Evolutionary conservation across 352 stramenopile genomes (phyloP), one percentile per base, ranked within the genome.

Genomic region (Pythium biforme): DNA sequence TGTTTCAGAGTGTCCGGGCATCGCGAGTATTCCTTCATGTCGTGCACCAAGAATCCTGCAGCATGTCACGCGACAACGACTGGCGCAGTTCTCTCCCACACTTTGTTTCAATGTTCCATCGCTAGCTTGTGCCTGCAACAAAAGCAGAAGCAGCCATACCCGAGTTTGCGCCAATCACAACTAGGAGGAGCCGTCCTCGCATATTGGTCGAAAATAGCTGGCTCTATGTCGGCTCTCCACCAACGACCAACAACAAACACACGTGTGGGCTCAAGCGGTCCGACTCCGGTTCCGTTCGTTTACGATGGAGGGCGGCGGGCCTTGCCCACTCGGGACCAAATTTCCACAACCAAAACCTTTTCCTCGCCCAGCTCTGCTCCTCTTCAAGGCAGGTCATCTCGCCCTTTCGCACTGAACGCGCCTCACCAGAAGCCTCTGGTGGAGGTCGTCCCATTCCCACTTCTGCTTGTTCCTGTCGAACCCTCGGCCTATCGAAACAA

Each of bases 381-480:
- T 17, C 31, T 46, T 47, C 20, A 47, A 34, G 55, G 15, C 7
- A 62, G 53, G 67, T 74, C 68, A 71, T 68, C 59, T 58, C 63
- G 47, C 62, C 59, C 39, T 59, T 56, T 69, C 58, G 29, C 58
- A 62, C 46, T 66, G 59, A 53, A 65, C 58, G 46, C 37, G 22
- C 47, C 26, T 54, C 47, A 22, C 45, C 51, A 43, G 29, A 34
- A 52, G 27, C 31, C 22, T 9, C 5, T 22, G 17, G 41, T 43
- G 12, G 31, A 61, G 46, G 68, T 74, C 62, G 68, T 71, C 58
- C 68, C 58, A 71, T 71, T 74, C 55, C 31, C 25, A 46, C 40
- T 62, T 69, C 70, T 75, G 55, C 60, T 39, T 75, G 68, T 75
- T 75, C 68, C 68, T 75, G 54, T 75, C 51, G 64, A 62, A 43